Percentiles rank a stretch among this genome's conserved stretches.
Conservation (phyloP, 129 eudicot genomes). For the Dittrichia graveolens region DNA sequence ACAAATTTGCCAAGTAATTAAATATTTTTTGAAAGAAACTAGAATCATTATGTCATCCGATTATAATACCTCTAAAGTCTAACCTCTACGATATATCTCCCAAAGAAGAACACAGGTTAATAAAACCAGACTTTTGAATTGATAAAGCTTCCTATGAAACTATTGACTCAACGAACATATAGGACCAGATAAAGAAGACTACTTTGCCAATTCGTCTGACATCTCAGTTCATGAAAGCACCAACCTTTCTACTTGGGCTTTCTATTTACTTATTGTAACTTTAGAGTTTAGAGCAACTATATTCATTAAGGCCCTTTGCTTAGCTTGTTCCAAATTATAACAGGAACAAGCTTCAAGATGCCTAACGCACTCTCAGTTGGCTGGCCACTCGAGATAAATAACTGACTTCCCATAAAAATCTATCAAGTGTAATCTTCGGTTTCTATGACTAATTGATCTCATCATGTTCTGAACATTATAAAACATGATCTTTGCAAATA, state of each 20-base stretch:
- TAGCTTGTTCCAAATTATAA: background rate
- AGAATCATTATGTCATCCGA: no score
- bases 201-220: background rate
- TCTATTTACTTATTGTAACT: background rate
- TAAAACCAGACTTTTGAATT: no score
- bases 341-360: background rate
- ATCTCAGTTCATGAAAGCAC: background rate
- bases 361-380: background rate
- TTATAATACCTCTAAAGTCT: no score
- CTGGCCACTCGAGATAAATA: background rate
- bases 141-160: no score
- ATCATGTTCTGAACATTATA: background rate
- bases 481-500: background rate
- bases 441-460: background rate
- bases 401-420: background rate
- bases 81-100: no score
- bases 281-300: background rate
- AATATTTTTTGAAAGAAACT: no score
- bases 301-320: background rate
- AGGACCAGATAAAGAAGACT: no score
- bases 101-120: no score
- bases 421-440: background rate
- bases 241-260: background rate
- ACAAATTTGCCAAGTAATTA: no score
- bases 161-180: no score